These are phyloP conservation scores for Fraxinus nigra DNA, from an alignment of 305 asterid genomes.

Conservation along the genomic window DNA sequence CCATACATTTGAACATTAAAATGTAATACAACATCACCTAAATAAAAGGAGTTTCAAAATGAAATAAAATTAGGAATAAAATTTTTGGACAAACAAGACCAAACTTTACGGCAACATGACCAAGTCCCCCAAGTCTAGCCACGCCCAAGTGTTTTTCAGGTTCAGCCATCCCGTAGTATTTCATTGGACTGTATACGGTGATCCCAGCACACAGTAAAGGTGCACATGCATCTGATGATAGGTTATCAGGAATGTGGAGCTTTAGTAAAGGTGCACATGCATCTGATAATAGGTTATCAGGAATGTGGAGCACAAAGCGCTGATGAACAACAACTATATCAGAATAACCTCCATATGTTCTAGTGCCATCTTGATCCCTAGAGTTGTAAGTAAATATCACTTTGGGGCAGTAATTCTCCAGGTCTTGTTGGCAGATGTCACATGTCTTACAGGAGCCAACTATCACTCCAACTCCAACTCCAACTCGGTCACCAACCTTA, in stretches of 20 bases:
- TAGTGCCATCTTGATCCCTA: constrained; percentile 40
- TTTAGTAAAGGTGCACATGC: constrained; percentile 9
- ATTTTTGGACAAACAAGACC: constrained; percentile 12
- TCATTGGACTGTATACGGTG: constrained; percentile 69
- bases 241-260: too few relatives aligned
- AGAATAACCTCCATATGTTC: constrained; percentile 61
- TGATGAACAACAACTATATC: constrained; percentile 52
- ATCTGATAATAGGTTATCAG: constrained; percentile 51
- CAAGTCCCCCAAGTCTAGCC: constrained; percentile 72
- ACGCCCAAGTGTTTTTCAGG: constrained; percentile 63
- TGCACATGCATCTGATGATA: constrained; percentile 10
- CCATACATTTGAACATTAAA: too few relatives aligned
- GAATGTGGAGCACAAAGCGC: constrained; percentile 48
- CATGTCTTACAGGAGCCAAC: constrained; percentile 54
- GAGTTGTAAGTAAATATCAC: constrained; percentile 42
- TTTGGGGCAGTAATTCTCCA: constrained; percentile 54
- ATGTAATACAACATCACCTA: too few relatives aligned
- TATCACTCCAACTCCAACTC: constrained; percentile 63
- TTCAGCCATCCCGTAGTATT: constrained; percentile 60
- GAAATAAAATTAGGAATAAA: too few relatives aligned
- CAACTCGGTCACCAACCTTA: constrained; percentile 57
- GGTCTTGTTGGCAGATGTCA: constrained; percentile 44
- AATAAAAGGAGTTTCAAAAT: too few relatives aligned
- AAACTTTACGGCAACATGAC: constrained; percentile 71
- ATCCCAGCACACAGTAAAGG: constrained; percentile 74